Base-by-base conservation (phyloP, 495 filamentous ascomycete species). In the Neurospora discreta region DNA sequence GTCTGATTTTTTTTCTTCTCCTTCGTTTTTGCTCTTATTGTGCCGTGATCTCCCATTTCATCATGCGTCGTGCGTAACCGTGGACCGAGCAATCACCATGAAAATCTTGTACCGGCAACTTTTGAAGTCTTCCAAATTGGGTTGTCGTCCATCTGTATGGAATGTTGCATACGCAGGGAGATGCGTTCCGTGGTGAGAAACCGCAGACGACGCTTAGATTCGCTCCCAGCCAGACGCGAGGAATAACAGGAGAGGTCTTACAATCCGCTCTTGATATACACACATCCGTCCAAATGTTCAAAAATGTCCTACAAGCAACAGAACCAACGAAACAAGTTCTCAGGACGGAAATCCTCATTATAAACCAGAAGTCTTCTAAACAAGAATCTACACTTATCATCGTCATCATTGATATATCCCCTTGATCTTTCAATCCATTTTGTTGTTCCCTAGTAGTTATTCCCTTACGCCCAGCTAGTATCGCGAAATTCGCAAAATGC, bases 1-100 rank as follows among this genome's bases (percentile, higher is more conserved):
- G 83, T 79, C 3, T 15, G 26, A 1, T 20, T 15, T 16, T 3
- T 8, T 15, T 26, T 58, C 5, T 52, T 10, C n/a, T 8, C 9
- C 6, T 52, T 10, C 3, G n/a, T 46, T 52, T 1, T 52, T 26
- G 33, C 33, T 36, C 33, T 5, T 5, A 36, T 36, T 5, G 1
- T 5, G 3, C 33, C 2, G 11, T 58, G 11, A 46, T 46, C 11
- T 11, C n/a, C 33, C 33, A 36, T 36, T 36, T 5, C 33, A 36
- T 36, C 33, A 5, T 36, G 0, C 33, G 33, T 33, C 33, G 33
- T 3, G 33, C 33, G 4, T 36, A 6, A 36, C 4, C 2, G 6
- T 30, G 52, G 6, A 16, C 23, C 2, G 23, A 16, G 52, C 23
- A 15, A 3, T 0, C 13, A 16, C 13, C 0, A 36, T 5, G 33